Conservation (phyloP, 2,329 filamentous ascomycete genomes). For the Pseudofabraea citricarpa region DNA sequence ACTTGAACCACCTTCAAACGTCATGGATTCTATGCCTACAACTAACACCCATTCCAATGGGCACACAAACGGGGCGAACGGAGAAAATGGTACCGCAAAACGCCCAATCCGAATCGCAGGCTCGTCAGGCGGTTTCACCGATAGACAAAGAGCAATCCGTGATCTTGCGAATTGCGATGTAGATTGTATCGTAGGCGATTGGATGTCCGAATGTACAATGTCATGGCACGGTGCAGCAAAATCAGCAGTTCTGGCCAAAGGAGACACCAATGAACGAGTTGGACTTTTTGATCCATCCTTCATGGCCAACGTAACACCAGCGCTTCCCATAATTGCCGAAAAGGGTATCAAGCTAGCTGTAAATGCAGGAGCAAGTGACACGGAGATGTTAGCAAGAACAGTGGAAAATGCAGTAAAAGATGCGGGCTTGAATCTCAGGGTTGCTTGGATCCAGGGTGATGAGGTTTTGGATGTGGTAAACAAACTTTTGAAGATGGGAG, state of each 20-base stretch:
- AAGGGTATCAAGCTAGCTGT: slow-evolving; percentile 44
- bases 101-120: slow-evolving; percentile 37
- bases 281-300: slow-evolving; percentile 41
- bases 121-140: slow-evolving; percentile 38
- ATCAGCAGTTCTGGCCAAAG: slow-evolving; percentile 7
- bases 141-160: slow-evolving; percentile 35
- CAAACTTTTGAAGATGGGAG: slow-evolving; percentile 6
- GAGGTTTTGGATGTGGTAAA: slow-evolving; percentile 31
- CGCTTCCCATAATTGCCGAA: slow-evolving; percentile 37
- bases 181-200: slow-evolving; percentile 46
- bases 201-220: slow-evolving; percentile 34
- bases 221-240: slow-evolving; percentile 26
- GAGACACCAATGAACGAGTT: not conserved
- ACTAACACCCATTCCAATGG: slow-evolving; percentile 6
- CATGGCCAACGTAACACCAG: slow-evolving; percentile 10
- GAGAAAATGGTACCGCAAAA: slow-evolving; percentile 16
- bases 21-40: slow-evolving; percentile 6
- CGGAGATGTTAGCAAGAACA: slow-evolving; percentile 34
- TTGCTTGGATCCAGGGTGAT: slow-evolving; percentile 41
- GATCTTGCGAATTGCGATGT: slow-evolving; percentile 34
- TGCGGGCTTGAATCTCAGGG: slow-evolving; percentile 25
- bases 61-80: slow-evolving; percentile 2
- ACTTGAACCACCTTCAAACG: not conserved
- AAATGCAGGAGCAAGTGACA: slow-evolving; percentile 49
- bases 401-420: slow-evolving; percentile 4